Evolutionary conservation across 2,329 filamentous ascomycete genomes (phyloP).

Genomic region (Allantophomopsis cytisporea): DNA sequence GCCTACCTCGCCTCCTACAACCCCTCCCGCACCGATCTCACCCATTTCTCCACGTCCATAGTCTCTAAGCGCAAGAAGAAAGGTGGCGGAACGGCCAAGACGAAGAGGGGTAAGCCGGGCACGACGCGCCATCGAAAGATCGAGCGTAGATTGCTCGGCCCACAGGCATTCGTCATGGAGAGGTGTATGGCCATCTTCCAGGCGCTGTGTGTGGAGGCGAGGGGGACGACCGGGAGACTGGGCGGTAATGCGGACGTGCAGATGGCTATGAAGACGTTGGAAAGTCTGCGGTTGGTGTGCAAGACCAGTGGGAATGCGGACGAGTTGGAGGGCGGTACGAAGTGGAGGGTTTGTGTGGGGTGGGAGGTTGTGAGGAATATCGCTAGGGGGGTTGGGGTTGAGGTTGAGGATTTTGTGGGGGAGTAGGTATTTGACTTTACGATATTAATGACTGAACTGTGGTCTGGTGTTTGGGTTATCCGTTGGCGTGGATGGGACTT

Average conservation of each 20-base stretch:
- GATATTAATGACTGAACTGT: no score
- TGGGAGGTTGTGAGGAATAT: conserved; percentile 64
- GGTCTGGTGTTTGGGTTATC: no score
- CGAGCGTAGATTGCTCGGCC: conserved; percentile 61
- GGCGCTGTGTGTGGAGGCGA: conserved; percentile 38
- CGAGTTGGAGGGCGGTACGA: conserved; percentile 51
- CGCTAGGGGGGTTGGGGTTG: conserved; percentile 62
- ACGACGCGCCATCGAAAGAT: conserved; percentile 53
- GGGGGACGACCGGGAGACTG: conserved; percentile 9
- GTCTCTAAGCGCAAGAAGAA: conserved; percentile 21
- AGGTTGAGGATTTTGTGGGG: conserved; percentile 63
- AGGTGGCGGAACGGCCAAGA: conserved; percentile 27
- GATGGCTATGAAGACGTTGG: conserved; percentile 58
- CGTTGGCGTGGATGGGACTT: no score
- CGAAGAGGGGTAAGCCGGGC: conserved; percentile 12
- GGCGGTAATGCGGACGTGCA: conserved; percentile 35
- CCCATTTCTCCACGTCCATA: conserved; percentile 49
- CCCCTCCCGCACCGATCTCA: conserved; percentile 55
- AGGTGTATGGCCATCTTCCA: conserved; percentile 67
- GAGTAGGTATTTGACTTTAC: conserved; percentile 29
- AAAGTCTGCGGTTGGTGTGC: conserved; percentile 55
- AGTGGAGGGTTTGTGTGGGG: conserved; percentile 67
- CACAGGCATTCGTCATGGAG: conserved; percentile 66
- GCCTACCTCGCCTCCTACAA: conserved; percentile 78
- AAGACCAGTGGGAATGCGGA: conserved; percentile 46